These are phyloP conservation scores for Penicillium sp. DNA, from an alignment of 2,329 filamentous ascomycete species.

Conservation along the genomic window DNA sequence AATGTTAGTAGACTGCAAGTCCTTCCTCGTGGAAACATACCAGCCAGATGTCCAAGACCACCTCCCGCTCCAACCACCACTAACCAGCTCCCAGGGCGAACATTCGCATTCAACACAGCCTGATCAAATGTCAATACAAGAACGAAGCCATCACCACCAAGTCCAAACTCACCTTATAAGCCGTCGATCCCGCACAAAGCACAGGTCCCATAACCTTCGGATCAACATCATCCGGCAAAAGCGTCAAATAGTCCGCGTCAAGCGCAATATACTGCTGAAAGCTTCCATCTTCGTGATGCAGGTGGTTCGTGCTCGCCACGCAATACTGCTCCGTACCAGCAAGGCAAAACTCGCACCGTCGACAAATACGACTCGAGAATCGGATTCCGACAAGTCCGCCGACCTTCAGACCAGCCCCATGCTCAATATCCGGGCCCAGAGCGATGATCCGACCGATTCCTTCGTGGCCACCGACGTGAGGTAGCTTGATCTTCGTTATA, in stretches of 20 bases:
- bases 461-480: slow-evolving; percentile 50
- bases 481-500: slow-evolving; percentile 48
- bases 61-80: slow-evolving; percentile 51
- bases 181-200: slow-evolving; percentile 48
- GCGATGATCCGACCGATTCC: slow-evolving; percentile 46
- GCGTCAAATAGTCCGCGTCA: slow-evolving; percentile 47
- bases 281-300: slow-evolving; percentile 50
- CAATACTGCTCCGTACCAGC: slow-evolving; percentile 46
- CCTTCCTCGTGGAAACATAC: slow-evolving; percentile 22
- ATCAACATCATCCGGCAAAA: slow-evolving; percentile 47
- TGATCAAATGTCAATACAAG: slow-evolving; percentile 14
- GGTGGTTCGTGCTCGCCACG: slow-evolving; percentile 45
- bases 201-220: slow-evolving; percentile 44
- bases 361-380: slow-evolving; percentile 45
- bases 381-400: slow-evolving; percentile 47
- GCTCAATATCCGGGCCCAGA: slow-evolving; percentile 37
- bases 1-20: background rate
- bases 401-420: slow-evolving; percentile 36
- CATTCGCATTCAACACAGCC: slow-evolving; percentile 45
- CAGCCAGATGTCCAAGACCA: slow-evolving; percentile 49
- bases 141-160: no score
- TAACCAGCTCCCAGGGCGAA: slow-evolving; percentile 44
- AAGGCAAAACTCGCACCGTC: slow-evolving; percentile 48
- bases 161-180: slow-evolving; percentile 39
- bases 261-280: slow-evolving; percentile 49